Conservation (phyloP, 805 yeast species). For the Lipomyces oligophaga region DNA sequence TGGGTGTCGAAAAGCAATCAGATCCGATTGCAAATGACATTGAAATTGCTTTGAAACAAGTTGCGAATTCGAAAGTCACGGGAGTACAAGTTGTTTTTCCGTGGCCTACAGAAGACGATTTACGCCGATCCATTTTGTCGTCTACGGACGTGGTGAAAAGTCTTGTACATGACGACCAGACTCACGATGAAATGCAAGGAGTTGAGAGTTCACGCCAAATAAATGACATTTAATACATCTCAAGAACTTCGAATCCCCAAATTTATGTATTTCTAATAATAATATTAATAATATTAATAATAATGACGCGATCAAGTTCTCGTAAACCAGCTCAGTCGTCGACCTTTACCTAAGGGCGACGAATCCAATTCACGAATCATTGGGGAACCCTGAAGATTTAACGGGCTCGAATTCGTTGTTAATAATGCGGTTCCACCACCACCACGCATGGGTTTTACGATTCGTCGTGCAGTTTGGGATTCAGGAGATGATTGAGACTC, state of each 20-base stretch:
- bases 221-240: not conserved
- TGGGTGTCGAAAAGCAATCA: not conserved
- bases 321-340: constrained; percentile 13
- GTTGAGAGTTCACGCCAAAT: no score
- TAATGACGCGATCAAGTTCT: not conserved
- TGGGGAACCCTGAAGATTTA: constrained; percentile 1
- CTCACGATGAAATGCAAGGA: no score
- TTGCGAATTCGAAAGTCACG: constrained; percentile 5
- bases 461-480: no score
- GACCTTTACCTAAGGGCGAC: constrained; percentile 6
- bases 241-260: no score
- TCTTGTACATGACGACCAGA: no score
- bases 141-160: no score
- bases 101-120: constrained; percentile 33
- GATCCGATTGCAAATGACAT: constrained; percentile 2
- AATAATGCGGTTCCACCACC: no score
- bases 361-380: constrained; percentile 2
- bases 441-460: constrained; percentile 61
- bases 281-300: no score
- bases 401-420: no score
- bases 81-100: constrained; percentile 29
- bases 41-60: constrained; percentile 12
- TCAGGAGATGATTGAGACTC: no score
- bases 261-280: no score
- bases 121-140: constrained; percentile 27